These are phyloP conservation scores for Madurella fahalii DNA, from an alignment of 2,329 filamentous ascomycete species.

Conservation along the genomic window DNA sequence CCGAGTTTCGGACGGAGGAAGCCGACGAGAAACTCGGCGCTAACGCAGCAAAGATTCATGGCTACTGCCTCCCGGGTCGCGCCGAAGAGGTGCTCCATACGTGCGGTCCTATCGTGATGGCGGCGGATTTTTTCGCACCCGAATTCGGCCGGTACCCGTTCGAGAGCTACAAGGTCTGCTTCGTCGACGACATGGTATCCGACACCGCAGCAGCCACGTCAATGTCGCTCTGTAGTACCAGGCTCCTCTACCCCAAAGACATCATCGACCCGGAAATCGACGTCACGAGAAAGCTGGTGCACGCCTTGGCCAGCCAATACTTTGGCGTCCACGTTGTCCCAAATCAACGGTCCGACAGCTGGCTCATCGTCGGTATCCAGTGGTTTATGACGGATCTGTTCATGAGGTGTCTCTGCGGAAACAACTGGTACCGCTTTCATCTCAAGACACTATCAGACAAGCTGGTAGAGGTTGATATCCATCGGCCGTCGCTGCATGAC, in stretches of 20 bases:
- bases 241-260: conserved; percentile 77
- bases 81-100: conserved; percentile 81
- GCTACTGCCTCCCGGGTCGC: conserved; percentile 83
- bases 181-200: conserved; percentile 80
- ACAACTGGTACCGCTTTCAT: conserved; percentile 89
- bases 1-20: conserved; percentile 82
- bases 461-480: conserved; percentile 75
- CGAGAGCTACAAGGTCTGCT: conserved; percentile 86
- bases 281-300: conserved; percentile 73
- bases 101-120: conserved; percentile 76
- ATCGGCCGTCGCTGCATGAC: conserved; percentile 75
- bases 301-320: conserved; percentile 87
- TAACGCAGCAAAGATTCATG: conserved; percentile 83
- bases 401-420: conserved; percentile 84
- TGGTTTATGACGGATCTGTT: conserved; percentile 95
- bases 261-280: conserved; percentile 83
- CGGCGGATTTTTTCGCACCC: conserved; percentile 86
- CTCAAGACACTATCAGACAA: conserved; percentile 81
- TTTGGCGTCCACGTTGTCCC: conserved; percentile 90
- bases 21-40: conserved; percentile 87
- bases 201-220: conserved; percentile 77
- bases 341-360: conserved; percentile 73
- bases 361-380: conserved; percentile 84
- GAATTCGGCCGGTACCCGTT: conserved; percentile 90
- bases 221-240: conserved; percentile 80